A percentile compares a stretch with the other conserved stretches of the same genome.
These are phyloP conservation scores for Coemansia sp. DNA, from an alignment of 192 early-diverging fungal species.

Conservation along the genomic window DNA sequence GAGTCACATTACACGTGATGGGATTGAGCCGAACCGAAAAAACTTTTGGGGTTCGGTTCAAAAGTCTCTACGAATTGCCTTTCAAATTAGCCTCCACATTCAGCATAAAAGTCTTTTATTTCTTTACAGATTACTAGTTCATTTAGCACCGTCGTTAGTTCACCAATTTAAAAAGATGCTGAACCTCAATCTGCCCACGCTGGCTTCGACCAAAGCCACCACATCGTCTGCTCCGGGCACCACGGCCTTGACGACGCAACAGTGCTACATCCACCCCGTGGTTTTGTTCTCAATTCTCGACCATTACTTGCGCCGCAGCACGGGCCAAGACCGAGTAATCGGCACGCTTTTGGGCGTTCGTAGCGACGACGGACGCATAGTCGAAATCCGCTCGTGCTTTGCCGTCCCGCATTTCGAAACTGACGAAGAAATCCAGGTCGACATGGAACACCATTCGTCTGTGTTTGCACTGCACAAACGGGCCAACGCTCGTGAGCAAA, in stretches of 20 bases:
- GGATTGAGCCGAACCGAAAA: slow-evolving; percentile 1
- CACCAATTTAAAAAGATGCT: slow-evolving; percentile 22
- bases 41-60: slow-evolving; percentile 3
- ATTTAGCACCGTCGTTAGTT: too few relatives aligned
- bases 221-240: slow-evolving; percentile 11
- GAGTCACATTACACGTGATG: neutral
- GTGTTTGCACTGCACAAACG: slow-evolving; percentile 88
- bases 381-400: slow-evolving; percentile 89
- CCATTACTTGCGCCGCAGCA: slow-evolving; percentile 84
- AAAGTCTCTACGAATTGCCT: neutral
- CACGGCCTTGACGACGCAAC: slow-evolving; percentile 38
- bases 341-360: slow-evolving; percentile 88
- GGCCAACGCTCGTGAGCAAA: slow-evolving; percentile 84
- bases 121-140: neutral
- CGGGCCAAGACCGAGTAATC: slow-evolving; percentile 79
- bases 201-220: slow-evolving; percentile 19
- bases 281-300: slow-evolving; percentile 91
- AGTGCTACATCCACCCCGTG: slow-evolving; percentile 65
- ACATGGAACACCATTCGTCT: slow-evolving; percentile 83
- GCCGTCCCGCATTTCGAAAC: slow-evolving; percentile 78
- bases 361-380: slow-evolving; percentile 82
- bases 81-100: too few relatives aligned
- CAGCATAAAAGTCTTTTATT: neutral
- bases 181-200: slow-evolving; percentile 52
- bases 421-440: slow-evolving; percentile 77